Percentiles rank a stretch among this genome's conserved stretches.
These are phyloP conservation scores for Akanthomyces muscarius DNA, from an alignment of 2,329 filamentous ascomycete genomes.

Conservation along the genomic window DNA sequence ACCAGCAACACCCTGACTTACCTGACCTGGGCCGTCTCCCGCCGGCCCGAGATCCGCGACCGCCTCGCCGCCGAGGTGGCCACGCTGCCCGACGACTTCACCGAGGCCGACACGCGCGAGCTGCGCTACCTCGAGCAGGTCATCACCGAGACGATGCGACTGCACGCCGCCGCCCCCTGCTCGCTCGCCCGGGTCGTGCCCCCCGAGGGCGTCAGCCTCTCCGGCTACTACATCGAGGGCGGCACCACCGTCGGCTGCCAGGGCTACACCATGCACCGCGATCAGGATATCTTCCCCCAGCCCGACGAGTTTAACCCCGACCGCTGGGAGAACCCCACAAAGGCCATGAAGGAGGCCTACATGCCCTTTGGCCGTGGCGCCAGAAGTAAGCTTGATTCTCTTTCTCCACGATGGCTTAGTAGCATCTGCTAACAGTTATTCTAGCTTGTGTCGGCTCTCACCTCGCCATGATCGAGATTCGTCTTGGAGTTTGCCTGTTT, in stretches of 20 bases:
- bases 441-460: constrained; percentile 51
- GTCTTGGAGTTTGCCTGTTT: constrained; percentile 48
- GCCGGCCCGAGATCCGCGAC: constrained; percentile 27
- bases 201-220: constrained; percentile 34
- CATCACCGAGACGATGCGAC: constrained; percentile 43
- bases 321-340: constrained; percentile 35
- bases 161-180: constrained; percentile 38
- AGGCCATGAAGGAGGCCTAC: constrained; percentile 44
- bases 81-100: constrained; percentile 28
- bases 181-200: constrained; percentile 40
- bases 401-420: background rate
- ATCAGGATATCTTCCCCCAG: constrained; percentile 36
- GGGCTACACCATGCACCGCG: constrained; percentile 45
- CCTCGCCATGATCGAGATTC: constrained; percentile 53
- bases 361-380: constrained; percentile 52
- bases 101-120: constrained; percentile 21
- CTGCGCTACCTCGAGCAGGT: constrained; percentile 40
- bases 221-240: constrained; percentile 36
- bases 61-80: constrained; percentile 34
- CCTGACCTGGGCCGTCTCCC: constrained; percentile 38
- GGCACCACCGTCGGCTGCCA: constrained; percentile 40
- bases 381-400: constrained; percentile 29
- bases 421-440: background rate
- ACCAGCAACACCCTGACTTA: constrained; percentile 49
- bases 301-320: constrained; percentile 33